Conservation (phyloP, 2,329 filamentous ascomycete genomes). For the Trichoderma arundinaceum region DNA sequence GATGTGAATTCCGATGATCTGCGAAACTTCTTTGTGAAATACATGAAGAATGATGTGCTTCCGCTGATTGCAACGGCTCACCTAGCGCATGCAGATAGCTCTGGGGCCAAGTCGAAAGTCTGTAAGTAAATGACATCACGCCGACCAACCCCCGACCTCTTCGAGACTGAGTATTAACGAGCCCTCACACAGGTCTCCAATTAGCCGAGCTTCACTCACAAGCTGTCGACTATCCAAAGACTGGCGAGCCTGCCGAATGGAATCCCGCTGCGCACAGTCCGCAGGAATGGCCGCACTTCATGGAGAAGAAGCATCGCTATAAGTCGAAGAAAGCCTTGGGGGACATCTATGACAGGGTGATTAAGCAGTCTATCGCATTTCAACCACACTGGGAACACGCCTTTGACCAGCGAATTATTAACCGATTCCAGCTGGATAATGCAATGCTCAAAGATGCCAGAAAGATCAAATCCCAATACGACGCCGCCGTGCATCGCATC, state of each 20-base stretch:
- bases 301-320: constrained; percentile 74
- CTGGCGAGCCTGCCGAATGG: constrained; percentile 77
- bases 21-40: constrained; percentile 83
- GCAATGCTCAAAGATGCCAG: constrained; percentile 63
- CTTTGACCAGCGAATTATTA: constrained; percentile 79
- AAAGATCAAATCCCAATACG: constrained; percentile 77
- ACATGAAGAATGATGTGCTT: constrained; percentile 89
- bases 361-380: constrained; percentile 64
- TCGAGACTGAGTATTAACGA: constrained; percentile 18
- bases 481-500: constrained; percentile 74
- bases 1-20: constrained; percentile 76
- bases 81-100: constrained; percentile 73
- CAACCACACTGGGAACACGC: constrained; percentile 70
- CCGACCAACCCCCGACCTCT: not conserved
- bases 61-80: constrained; percentile 82
- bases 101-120: constrained; percentile 69
- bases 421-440: constrained; percentile 62
- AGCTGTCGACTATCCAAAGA: constrained; percentile 95
- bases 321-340: constrained; percentile 75
- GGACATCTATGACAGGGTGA: constrained; percentile 78
- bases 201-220: constrained; percentile 84
- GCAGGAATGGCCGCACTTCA: constrained; percentile 79
- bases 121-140: constrained; percentile 57
- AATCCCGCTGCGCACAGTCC: constrained; percentile 61
- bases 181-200: constrained; percentile 57